Base-by-base conservation (phyloP, 495 filamentous ascomycete species). In the Penicillium salamii region DNA sequence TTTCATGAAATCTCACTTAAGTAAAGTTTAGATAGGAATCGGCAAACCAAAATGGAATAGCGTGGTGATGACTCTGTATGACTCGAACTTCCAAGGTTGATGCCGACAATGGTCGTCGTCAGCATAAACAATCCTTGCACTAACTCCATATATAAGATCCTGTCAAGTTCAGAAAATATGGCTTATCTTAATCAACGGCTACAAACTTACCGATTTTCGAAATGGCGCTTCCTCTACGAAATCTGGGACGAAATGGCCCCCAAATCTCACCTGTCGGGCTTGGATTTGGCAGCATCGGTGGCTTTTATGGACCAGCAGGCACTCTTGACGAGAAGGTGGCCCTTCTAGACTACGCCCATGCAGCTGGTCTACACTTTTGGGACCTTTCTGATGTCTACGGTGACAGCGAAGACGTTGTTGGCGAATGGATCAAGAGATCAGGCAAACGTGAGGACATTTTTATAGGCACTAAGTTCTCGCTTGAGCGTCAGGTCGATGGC, bases 361-460 rank as follows among this genome's bases (percentile, higher is more conserved):
- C 80, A 42, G 61, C 80, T 3, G 83, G 84, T 0, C 60, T 66
- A 14, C 74, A 55, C 0, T 78, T 78, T 49, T 86, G 84, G 84
- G 84, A 86, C 51, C 70, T 67, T 18, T 72, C 82, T 7, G 78
- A 85, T 38, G 48, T 77, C 15, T 75, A 71, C 35, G 36, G 8
- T 8, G 68, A 75, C 45, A 64, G 46, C 12, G 71, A 75, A 50
- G 78, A 78, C 2, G 53, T 84, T 0, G 65, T 83, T 12, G 79
- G 75, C 0, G 72, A 77, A 58, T 86, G 81, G 81, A 77, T 85
- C 56, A 68, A 75, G 31, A 58, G 62, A 7, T 76, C 74, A 3
- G 76, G 75, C n/a, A 82, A 84, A 55, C 70, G 80, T 1, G 52
- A 70, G 15, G 70, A 81, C 5, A 79, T 85, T 48, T 83, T 85